Evolutionary conservation across 2,329 filamentous ascomycete species (phyloP).

Genomic region (Fusarium clavum): DNA sequence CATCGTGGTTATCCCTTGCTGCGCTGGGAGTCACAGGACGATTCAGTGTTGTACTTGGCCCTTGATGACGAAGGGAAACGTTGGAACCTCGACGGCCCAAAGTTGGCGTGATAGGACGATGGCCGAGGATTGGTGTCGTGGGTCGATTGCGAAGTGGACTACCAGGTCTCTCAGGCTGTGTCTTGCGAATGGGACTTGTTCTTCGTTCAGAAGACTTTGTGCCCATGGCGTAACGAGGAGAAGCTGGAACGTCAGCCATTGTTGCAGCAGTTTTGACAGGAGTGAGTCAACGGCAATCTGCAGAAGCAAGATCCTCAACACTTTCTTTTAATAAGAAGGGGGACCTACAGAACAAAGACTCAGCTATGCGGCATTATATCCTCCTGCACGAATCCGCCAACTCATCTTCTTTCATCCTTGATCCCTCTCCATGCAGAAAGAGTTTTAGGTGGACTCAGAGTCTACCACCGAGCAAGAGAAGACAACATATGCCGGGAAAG

Average conservation of each 20-base stretch:
- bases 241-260: constrained; percentile 12
- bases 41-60: constrained; percentile 33
- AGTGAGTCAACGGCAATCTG: background rate
- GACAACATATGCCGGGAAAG: constrained; percentile 2
- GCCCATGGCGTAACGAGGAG: constrained; percentile 42
- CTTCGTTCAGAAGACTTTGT: constrained; percentile 37
- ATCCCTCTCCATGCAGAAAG: background rate
- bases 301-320: background rate
- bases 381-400: background rate
- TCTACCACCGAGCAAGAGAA: background rate
- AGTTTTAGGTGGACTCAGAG: background rate
- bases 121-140: constrained; percentile 28
- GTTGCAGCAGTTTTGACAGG: background rate
- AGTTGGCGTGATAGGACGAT: constrained; percentile 38
- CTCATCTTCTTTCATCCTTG: background rate
- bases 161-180: constrained; percentile 20
- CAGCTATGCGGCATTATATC: constrained; percentile 10
- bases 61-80: constrained; percentile 15
- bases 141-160: constrained; percentile 35
- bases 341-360: background rate
- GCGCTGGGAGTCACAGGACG: constrained; percentile 23
- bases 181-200: constrained; percentile 35
- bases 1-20: background rate
- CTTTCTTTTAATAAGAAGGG: background rate
- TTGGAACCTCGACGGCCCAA: constrained; percentile 30